phyloP scores from a whole-genome alignment of 163 green algal species.

The Chlorella variabilis region DNA sequence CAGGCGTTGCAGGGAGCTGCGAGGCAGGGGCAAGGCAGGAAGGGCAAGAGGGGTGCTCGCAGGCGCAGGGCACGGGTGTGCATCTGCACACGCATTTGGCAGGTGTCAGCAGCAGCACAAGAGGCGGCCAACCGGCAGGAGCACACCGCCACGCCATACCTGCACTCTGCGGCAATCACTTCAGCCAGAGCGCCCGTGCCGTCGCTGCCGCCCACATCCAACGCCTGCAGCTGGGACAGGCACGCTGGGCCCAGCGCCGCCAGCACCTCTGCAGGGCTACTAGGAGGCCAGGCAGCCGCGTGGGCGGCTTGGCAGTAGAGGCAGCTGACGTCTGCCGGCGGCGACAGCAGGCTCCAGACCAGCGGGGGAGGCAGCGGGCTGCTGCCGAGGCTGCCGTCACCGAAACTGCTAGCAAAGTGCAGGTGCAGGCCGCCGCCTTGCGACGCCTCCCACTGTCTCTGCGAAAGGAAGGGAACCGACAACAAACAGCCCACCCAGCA shows the following conservation, averaged over 20 bases:
- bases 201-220: not conserved
- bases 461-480: not conserved
- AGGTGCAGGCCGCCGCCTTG: not conserved
- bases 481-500: too few relatives aligned
- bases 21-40: too few relatives aligned
- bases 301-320: too few relatives aligned
- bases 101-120: not conserved
- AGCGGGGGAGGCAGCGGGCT: not conserved
- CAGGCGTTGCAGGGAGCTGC: constrained; percentile 22
- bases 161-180: constrained; percentile 1
- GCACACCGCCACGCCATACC: not conserved
- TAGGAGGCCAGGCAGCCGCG: not conserved
- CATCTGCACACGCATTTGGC: too few relatives aligned
- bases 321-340: not conserved
- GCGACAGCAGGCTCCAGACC: not conserved
- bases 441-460: not conserved
- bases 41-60: not conserved
- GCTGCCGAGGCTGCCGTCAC: too few relatives aligned
- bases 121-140: too few relatives aligned
- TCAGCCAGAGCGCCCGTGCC: not conserved
- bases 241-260: not conserved
- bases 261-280: constrained; percentile 4
- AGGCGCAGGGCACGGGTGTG: not conserved
- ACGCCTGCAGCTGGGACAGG: constrained; percentile 1
- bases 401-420: not conserved